Evolutionary conservation across 176 grass and related monocot genomes (phyloP).

Genomic region (Zea luxurians): DNA sequence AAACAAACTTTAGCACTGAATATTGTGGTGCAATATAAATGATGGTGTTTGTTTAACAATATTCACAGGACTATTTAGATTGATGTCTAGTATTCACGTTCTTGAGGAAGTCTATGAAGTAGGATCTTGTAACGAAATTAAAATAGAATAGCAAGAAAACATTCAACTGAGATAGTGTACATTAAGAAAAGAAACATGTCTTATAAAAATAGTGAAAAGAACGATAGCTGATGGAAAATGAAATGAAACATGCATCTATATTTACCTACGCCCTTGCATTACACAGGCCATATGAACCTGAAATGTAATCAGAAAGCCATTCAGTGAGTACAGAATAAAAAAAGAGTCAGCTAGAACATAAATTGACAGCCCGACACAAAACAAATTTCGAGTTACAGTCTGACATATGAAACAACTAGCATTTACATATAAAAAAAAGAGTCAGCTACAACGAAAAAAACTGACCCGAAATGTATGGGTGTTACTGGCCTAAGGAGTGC

Average conservation of each 20-base stretch:
- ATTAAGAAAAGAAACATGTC: conserved; percentile 23
- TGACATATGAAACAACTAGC: background rate
- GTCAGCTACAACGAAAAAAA: background rate
- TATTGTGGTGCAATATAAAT: conserved; percentile 3
- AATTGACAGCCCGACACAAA: conserved; percentile 12
- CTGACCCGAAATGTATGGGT: background rate
- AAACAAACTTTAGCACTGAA: conserved; percentile 14
- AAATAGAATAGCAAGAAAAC: background rate
- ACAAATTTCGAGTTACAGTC: conserved; percentile 20
- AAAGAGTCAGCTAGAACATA: conserved; percentile 6
- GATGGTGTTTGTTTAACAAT: conserved; percentile 14
- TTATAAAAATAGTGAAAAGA: background rate
- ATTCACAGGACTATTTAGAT: conserved; percentile 3
- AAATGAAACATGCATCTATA: conserved; percentile 23
- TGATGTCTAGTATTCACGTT: conserved; percentile 11
- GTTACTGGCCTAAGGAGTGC: too few species aligned
- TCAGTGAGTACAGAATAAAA: conserved; percentile 28
- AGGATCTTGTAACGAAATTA: background rate
- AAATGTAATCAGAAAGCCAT: conserved; percentile 33
- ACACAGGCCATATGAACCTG: conserved; percentile 99
- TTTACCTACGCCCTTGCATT: conserved; percentile 88
- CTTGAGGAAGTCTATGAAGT: background rate
- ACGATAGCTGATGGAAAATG: background rate
- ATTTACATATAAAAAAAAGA: background rate
- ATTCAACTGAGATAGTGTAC: background rate